phyloP scores from a whole-genome alignment of 1,139 yeast genomes.

The Yamadazyma pseudoaaseri region DNA sequence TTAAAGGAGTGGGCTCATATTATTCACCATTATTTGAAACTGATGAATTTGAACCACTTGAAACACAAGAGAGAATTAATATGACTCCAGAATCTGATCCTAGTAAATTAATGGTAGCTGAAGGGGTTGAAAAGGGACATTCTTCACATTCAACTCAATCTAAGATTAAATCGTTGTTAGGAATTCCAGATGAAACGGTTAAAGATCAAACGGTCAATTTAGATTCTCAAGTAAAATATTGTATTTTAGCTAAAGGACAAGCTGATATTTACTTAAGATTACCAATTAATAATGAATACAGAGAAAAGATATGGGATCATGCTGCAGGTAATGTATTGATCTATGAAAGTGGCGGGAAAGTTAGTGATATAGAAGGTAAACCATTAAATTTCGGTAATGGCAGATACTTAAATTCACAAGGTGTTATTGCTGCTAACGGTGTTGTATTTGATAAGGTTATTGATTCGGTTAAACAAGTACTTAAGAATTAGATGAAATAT shows the following conservation, averaged over 20 bases:
- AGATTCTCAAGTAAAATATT: constrained; percentile 96
- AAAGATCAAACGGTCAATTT: constrained; percentile 57
- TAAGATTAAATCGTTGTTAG: constrained; percentile 62
- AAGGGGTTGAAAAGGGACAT: constrained; percentile 96
- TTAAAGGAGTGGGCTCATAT: constrained; percentile 71
- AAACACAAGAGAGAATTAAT: constrained; percentile 32
- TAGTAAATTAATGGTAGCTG: constrained; percentile 67
- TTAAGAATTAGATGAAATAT: constrained; percentile 8
- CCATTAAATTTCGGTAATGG: constrained; percentile 86
- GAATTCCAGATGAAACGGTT: constrained; percentile 44
- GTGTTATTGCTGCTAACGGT: constrained; percentile 85
- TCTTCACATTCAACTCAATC: constrained; percentile 90
- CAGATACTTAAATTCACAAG: constrained; percentile 75
- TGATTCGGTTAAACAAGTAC: constrained; percentile 46
- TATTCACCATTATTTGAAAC: constrained; percentile 45
- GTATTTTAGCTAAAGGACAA: constrained; percentile 84
- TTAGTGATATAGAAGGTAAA: constrained; percentile 77
- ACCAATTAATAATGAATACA: constrained; percentile 72
- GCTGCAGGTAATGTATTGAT: constrained; percentile 92
- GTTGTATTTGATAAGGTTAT: constrained; percentile 63
- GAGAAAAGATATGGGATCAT: constrained; percentile 98
- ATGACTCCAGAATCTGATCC: constrained; percentile 47
- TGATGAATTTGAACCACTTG: constrained; percentile 35
- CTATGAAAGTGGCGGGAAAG: constrained; percentile 88
- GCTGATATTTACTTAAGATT: constrained; percentile 90